Percentiles rank a stretch among this genome's conserved stretches.
Conservation (phyloP, 2,329 filamentous ascomycete genomes). For the Ceratocystis papillata region DNA sequence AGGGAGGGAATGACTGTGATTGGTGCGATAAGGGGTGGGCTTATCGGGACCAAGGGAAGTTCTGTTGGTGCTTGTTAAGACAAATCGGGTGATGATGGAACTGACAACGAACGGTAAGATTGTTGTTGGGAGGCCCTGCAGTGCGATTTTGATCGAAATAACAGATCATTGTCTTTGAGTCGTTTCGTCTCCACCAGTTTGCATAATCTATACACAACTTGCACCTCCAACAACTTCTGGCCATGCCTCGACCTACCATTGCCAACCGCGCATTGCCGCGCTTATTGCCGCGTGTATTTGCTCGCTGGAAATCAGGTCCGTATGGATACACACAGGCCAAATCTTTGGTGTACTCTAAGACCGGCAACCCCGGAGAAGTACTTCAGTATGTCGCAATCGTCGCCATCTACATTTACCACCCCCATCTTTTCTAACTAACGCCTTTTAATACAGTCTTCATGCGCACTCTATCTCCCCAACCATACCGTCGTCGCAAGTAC, state of each 20-base stretch:
- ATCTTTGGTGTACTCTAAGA: slow-evolving; percentile 62
- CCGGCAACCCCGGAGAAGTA: slow-evolving; percentile 65
- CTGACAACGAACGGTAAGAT: no score
- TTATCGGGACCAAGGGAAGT: background rate
- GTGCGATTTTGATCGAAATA: background rate
- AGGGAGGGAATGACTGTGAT: background rate
- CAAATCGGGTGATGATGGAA: slow-evolving; percentile 6
- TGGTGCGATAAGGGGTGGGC: background rate
- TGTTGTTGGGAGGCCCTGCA: no score
- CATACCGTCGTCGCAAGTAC: slow-evolving; percentile 53
- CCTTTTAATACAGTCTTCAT: slow-evolving; percentile 45
- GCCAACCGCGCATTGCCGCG: slow-evolving; percentile 6
- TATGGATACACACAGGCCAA: slow-evolving; percentile 81
- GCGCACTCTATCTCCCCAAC: slow-evolving; percentile 66
- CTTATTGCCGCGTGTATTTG: slow-evolving; percentile 26
- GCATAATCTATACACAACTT: slow-evolving; percentile 26
- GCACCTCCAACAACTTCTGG: background rate
- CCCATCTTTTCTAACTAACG: background rate
- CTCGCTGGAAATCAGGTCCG: slow-evolving; percentile 46
- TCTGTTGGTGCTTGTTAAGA: background rate
- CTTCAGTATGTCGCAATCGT: slow-evolving; percentile 39
- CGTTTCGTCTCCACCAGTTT: background rate
- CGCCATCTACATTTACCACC: no score
- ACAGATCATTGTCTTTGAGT: background rate
- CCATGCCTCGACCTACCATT: slow-evolving; percentile 14